phyloP scores from a whole-genome alignment of 257 asterid genomes.

The Ocimum tenuiflorum region DNA sequence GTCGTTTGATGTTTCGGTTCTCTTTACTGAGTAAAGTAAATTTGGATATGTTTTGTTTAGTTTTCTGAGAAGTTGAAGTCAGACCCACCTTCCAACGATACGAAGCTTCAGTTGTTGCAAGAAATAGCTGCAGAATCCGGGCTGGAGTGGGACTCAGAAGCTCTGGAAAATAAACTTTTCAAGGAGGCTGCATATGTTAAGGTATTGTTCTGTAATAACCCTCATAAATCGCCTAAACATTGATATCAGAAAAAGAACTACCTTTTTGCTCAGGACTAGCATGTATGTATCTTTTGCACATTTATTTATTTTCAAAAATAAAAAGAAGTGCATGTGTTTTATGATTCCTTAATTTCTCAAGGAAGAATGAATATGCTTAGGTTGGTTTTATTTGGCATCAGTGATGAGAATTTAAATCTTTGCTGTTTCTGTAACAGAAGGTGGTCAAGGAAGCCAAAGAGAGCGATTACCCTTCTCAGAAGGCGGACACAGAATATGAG shows the following conservation, averaged over 20 bases:
- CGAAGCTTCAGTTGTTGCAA: constrained; percentile 61
- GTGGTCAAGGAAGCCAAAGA: constrained; percentile 9
- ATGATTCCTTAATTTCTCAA: no score
- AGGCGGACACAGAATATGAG: not conserved
- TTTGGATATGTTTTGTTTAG: constrained; percentile 28
- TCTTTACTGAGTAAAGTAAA: not conserved
- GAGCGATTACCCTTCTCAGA: constrained; percentile 9
- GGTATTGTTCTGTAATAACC: constrained; percentile 21
- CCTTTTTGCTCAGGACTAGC: not conserved
- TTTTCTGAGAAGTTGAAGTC: constrained; percentile 51
- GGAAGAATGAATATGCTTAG: not conserved
- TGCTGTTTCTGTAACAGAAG: constrained; percentile 29
- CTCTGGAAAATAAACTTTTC: constrained; percentile 52
- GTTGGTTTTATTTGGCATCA: not conserved
- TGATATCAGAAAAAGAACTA: not conserved
- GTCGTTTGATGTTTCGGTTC: not conserved
- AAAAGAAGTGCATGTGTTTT: no score
- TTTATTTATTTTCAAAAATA: no score
- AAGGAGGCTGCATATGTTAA: constrained; percentile 29
- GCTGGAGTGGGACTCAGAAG: constrained; percentile 57
- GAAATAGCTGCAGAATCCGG: constrained; percentile 60
- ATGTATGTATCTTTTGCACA: not conserved
- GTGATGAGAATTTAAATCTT: not conserved
- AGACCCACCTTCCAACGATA: constrained; percentile 41
- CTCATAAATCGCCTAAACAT: not conserved